These are phyloP conservation scores for Penicillium coffeae DNA, from an alignment of 495 filamentous ascomycete genomes.

Conservation along the genomic window DNA sequence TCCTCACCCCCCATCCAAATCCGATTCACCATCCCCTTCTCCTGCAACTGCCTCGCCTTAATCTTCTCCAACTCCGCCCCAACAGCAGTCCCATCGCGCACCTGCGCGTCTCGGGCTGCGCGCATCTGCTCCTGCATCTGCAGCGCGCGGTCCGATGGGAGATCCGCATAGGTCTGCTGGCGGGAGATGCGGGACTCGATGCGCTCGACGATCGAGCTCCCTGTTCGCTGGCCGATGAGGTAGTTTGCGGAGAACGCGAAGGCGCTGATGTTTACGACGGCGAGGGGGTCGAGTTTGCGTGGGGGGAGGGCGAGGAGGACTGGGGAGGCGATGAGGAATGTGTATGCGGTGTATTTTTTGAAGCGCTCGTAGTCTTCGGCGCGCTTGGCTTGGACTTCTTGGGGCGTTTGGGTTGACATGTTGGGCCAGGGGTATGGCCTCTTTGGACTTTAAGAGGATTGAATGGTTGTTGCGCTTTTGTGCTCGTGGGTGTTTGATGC, in stretches of 20 bases:
- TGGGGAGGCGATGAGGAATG: slow-evolving; percentile 64
- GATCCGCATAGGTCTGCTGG: slow-evolving; percentile 17
- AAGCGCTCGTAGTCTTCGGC: slow-evolving; percentile 49
- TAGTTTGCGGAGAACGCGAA: slow-evolving; percentile 65
- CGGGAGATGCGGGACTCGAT: slow-evolving; percentile 30
- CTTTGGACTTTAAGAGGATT: no score
- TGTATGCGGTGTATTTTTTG: slow-evolving; percentile 57
- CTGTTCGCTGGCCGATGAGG: slow-evolving; percentile 51
- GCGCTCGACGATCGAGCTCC: slow-evolving; percentile 47
- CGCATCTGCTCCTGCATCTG: slow-evolving; percentile 45
- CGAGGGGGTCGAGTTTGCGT: slow-evolving; percentile 63
- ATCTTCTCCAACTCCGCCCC: slow-evolving; percentile 35
- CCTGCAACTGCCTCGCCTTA: background rate
- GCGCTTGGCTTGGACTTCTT: slow-evolving; percentile 13
- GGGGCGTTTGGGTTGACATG: slow-evolving; percentile 12
- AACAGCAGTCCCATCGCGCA: slow-evolving; percentile 24
- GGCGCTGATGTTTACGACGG: slow-evolving; percentile 56
- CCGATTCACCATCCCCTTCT: slow-evolving; percentile 37
- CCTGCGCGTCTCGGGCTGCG: slow-evolving; percentile 32
- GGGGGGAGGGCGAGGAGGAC: slow-evolving; percentile 71
- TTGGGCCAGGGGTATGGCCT: no score
- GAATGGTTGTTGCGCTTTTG: no score
- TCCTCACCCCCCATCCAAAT: slow-evolving; percentile 64
- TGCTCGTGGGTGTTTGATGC: slow-evolving; percentile 1
- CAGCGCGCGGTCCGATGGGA: slow-evolving; percentile 54